A percentile compares a stretch with the other conserved stretches of the same genome.
Evolutionary conservation across 768 basidiomycete genomes (phyloP).

Genomic region (Ramaria rubella): DNA sequence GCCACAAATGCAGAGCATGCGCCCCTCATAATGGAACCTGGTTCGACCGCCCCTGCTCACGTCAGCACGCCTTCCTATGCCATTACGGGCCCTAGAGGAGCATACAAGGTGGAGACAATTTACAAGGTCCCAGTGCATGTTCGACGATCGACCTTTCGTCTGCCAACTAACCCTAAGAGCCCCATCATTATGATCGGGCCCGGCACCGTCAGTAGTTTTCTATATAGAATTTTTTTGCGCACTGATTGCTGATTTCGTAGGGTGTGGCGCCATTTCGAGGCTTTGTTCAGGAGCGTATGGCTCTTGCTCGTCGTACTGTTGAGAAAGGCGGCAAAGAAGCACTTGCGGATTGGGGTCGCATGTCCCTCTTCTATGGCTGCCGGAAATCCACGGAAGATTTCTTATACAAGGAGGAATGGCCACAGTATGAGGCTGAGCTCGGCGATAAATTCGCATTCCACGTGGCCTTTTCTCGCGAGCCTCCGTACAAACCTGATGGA

Average conservation of each 20-base stretch:
- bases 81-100: conserved; percentile 85
- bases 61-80: conserved; percentile 62
- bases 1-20: conserved; percentile 55
- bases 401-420: conserved; percentile 95
- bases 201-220: conserved; percentile 69
- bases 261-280: conserved; percentile 99
- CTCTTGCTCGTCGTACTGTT: conserved; percentile 86
- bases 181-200: conserved; percentile 99
- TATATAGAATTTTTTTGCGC: background rate
- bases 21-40: conserved; percentile 35
- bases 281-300: conserved; percentile 96
- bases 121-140: conserved; percentile 93
- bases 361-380: conserved; percentile 96
- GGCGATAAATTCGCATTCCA: conserved; percentile 88
- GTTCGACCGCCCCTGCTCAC: conserved; percentile 29
- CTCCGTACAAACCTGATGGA: conserved; percentile 79
- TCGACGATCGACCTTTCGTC: conserved; percentile 89
- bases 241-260: conserved; percentile 34
- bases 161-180: conserved; percentile 97
- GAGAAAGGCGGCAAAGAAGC: conserved; percentile 95
- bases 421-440: conserved; percentile 76
- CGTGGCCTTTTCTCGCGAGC: conserved; percentile 84
- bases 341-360: conserved; percentile 90
- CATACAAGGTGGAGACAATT: conserved; percentile 61
- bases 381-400: conserved; percentile 85